A percentile compares a stretch with the other conserved stretches of the same genome.
These are phyloP conservation scores for Jaenimonas drosophilae DNA, from an alignment of 208 protist species.

Conservation along the genomic window DNA sequence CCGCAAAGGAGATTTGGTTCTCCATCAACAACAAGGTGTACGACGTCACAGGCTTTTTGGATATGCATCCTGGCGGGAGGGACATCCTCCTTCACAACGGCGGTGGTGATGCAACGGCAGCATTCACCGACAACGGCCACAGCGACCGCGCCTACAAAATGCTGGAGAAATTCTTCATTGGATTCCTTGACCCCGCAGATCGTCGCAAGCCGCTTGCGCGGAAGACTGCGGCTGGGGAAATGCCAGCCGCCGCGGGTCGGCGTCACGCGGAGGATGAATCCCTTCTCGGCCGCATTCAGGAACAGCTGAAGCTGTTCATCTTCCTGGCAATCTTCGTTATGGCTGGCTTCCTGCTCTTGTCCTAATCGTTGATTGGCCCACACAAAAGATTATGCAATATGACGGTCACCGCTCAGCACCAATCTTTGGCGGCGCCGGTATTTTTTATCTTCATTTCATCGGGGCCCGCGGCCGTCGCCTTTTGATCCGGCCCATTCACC, in stretches of 20 bases:
- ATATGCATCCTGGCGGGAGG: constrained; percentile 70
- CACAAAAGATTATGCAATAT: too few species aligned
- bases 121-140: constrained; percentile 61
- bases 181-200: constrained; percentile 31
- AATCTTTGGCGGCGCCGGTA: too few species aligned
- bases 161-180: constrained; percentile 47
- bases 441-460: too few species aligned
- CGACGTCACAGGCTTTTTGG: constrained; percentile 61
- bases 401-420: too few species aligned
- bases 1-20: constrained; percentile 36
- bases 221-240: constrained; percentile 5
- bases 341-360: constrained; percentile 28
- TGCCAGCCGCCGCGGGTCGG: not conserved
- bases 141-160: constrained; percentile 40
- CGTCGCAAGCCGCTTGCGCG: constrained; percentile 10
- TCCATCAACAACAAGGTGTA: constrained; percentile 84
- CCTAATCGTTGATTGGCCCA: too few species aligned
- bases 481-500: too few species aligned
- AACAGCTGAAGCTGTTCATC: constrained; percentile 34
- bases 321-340: constrained; percentile 27
- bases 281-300: constrained; percentile 34
- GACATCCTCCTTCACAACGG: constrained; percentile 61
- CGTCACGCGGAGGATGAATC: constrained; percentile 15
- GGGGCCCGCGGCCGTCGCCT: too few species aligned
- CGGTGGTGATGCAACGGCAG: constrained; percentile 55